A percentile compares a stretch with the other conserved stretches of the same genome.
Conservation (phyloP, 1,284 basidiomycete genomes). For the Quambalaria eucalypti region DNA sequence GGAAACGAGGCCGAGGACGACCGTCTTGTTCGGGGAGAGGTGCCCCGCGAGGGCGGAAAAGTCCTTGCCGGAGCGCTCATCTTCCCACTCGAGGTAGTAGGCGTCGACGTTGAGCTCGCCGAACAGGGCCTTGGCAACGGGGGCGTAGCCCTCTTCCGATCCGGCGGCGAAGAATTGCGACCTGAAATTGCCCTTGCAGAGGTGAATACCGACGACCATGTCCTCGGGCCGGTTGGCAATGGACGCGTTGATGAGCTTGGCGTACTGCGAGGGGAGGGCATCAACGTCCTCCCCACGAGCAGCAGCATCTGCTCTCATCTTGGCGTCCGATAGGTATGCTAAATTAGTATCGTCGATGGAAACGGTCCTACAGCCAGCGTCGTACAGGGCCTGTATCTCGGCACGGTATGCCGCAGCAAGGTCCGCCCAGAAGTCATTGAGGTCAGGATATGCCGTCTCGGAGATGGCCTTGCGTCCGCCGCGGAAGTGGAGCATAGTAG, state of each 20-base stretch:
- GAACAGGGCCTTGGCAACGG: constrained; percentile 61
- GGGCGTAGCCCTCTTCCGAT: constrained; percentile 64
- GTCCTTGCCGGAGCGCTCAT: constrained; percentile 62
- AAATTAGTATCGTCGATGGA: constrained; percentile 52
- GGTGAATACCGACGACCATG: constrained; percentile 62
- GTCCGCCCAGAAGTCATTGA: constrained; percentile 67
- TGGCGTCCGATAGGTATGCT: constrained; percentile 42
- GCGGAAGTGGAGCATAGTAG: constrained; percentile 46
- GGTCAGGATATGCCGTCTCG: constrained; percentile 56
- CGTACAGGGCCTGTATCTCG: constrained; percentile 65
- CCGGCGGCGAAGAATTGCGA: constrained; percentile 44
- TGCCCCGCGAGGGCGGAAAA: constrained; percentile 46
- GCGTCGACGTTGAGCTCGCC: constrained; percentile 63
- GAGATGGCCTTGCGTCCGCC: constrained; percentile 23
- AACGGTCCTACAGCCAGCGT: constrained; percentile 61
- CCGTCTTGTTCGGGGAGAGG: constrained; percentile 61
- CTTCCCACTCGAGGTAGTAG: constrained; percentile 70
- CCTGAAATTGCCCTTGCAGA: constrained; percentile 70
- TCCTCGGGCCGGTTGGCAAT: constrained; percentile 57
- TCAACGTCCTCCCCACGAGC: constrained; percentile 22
- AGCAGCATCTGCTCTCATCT: constrained; percentile 18
- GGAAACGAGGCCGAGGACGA: constrained; percentile 65
- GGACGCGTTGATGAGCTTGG: constrained; percentile 50
- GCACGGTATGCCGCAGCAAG: constrained; percentile 61
- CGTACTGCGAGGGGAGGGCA: constrained; percentile 21